Conservation (phyloP, 2,329 filamentous ascomycete genomes). For the Aureobasidium melanogenum region DNA sequence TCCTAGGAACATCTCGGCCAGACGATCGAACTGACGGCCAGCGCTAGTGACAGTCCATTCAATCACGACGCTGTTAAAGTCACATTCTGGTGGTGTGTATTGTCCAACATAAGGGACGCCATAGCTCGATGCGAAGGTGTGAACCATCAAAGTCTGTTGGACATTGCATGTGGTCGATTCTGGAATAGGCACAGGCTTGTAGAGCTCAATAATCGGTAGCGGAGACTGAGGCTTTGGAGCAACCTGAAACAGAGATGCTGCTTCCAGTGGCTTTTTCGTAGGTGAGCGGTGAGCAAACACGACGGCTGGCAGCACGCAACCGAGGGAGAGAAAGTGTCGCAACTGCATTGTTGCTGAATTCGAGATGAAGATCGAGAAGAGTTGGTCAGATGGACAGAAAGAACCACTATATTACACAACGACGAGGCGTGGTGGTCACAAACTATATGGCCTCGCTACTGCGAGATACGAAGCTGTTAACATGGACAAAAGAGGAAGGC, state of each 20-base stretch:
- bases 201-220: slow-evolving; percentile 60
- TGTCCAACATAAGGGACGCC: slow-evolving; percentile 63
- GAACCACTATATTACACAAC: background rate
- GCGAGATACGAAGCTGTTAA: background rate
- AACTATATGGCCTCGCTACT: background rate
- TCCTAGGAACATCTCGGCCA: slow-evolving; percentile 66
- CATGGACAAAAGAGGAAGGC: slow-evolving; percentile 2
- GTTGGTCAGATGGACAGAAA: background rate
- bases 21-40: slow-evolving; percentile 67
- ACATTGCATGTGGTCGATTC: slow-evolving; percentile 26
- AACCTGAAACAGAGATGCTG: background rate
- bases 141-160: slow-evolving; percentile 55
- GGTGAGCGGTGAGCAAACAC: background rate
- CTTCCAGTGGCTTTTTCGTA: background rate
- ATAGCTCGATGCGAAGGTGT: slow-evolving; percentile 65
- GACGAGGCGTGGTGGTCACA: background rate
- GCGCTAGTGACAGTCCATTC: slow-evolving; percentile 65
- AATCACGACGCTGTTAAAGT: slow-evolving; percentile 66
- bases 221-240: slow-evolving; percentile 21
- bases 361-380: too few relatives aligned
- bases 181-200: slow-evolving; percentile 48
- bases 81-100: slow-evolving; percentile 58
- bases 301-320: background rate
- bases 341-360: background rate
- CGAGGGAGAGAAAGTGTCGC: background rate